phyloP scores from a whole-genome alignment of 2,329 filamentous ascomycete species.

The Aspergillus uvarum region DNA sequence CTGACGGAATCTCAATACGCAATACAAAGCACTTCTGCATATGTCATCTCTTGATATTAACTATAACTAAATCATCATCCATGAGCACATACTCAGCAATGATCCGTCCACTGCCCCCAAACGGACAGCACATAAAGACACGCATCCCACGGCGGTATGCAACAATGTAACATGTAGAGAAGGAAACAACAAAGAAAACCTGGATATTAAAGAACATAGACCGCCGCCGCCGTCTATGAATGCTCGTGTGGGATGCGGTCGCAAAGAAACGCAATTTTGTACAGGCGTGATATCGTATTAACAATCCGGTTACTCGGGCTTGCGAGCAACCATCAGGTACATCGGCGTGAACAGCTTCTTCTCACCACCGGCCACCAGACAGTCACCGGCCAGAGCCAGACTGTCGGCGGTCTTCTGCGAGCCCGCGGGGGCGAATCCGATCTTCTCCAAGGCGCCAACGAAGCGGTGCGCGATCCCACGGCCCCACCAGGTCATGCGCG shows the following conservation, averaged over 20 bases:
- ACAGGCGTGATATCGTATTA: slow-evolving; percentile 14
- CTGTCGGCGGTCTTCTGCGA: slow-evolving; percentile 95
- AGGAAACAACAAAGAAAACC: slow-evolving; percentile 10
- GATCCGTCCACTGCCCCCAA: slow-evolving; percentile 15
- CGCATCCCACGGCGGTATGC: slow-evolving; percentile 22
- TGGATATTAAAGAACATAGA: slow-evolving; percentile 22
- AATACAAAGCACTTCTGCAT: too few species aligned
- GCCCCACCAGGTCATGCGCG: slow-evolving; percentile 85
- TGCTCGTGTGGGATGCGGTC: slow-evolving; percentile 7
- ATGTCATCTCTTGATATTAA: neutral
- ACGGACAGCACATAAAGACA: slow-evolving; percentile 12
- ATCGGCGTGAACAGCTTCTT: slow-evolving; percentile 97
- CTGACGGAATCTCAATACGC: too few species aligned
- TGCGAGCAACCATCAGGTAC: slow-evolving; percentile 94
- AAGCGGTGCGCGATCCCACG: slow-evolving; percentile 73
- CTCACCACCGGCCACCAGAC: slow-evolving; percentile 79
- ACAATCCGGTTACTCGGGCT: slow-evolving; percentile 56
- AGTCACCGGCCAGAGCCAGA: slow-evolving; percentile 77
- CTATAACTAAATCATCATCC: slow-evolving; percentile 18
- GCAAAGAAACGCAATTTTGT: slow-evolving; percentile 12
- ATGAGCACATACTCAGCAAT: slow-evolving; percentile 20
- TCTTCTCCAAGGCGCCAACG: slow-evolving; percentile 71
- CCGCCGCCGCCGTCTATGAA: slow-evolving; percentile 19
- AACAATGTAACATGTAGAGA: slow-evolving; percentile 17
- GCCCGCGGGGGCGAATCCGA: slow-evolving; percentile 74